Evolutionary conservation across 176 grass and related monocot species (phyloP), one percentile per base, ranked within the genome.

Genomic region (Oryza glaberrima): DNA sequence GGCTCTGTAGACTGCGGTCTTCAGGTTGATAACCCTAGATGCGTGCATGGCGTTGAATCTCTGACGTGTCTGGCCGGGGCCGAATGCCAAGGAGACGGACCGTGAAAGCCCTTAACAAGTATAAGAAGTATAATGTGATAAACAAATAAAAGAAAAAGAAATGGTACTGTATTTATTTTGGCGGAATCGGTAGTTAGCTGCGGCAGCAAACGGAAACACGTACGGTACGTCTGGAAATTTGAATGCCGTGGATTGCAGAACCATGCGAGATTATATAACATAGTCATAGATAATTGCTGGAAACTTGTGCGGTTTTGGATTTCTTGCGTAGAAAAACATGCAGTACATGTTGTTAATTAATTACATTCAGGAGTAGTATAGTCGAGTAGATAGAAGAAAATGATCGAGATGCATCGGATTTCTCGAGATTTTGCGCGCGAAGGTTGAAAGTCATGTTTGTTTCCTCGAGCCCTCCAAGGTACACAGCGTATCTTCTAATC

Each of bases 161-260:
- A 36, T 36, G 35, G 5, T 36, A 36, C 3, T 36, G 36, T 38
- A 38, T 43, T 48, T 70, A 19, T 44, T 44, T 13, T 49, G 67
- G 28, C 35, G 84, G 76, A 63, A 81, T 86, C 14, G 79, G 84
- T 72, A 60, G 82, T 45, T 56, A 6, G 52, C 52, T 17, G 16
- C 52, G 54, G 54, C 54, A n/a, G 14, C 54, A 0, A 2, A 58
- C 54, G 6, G 1, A 56, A 58, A 58, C 54, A 58, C 17, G 54
- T n/a, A 58, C 6, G 6, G 54, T 8, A n/a, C 54, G 0, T 58
- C n/a, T 58, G 54, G 54, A 58, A 58, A n/a, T n/a, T 58, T 56
- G 52, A 56, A 56, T 56, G 52, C 52, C 52, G 52, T 56, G 52
- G 52, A 15, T 56, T 63, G 58, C 17, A 63, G 58, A 63, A 23